phyloP scores from a whole-genome alignment of 768 basidiomycete genomes.

The Pulveroboletus sp. region DNA sequence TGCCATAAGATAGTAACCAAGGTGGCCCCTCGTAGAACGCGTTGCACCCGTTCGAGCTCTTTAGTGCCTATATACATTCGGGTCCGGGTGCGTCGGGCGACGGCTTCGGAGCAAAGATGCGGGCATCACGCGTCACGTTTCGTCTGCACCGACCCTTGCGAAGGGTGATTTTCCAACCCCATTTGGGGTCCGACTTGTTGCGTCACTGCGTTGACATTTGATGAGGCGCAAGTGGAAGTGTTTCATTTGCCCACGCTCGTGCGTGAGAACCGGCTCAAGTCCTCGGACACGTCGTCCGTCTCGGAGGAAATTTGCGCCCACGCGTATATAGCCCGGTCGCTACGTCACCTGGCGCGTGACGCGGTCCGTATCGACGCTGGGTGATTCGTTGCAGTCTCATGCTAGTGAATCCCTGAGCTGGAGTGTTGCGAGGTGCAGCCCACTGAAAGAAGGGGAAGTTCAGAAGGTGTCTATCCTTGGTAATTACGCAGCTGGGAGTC shows the following conservation, averaged over 20 bases:
- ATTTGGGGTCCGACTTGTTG: not conserved
- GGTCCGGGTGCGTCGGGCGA: no score
- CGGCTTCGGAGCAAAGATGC: not conserved
- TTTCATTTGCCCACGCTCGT: constrained; percentile 19
- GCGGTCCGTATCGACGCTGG: constrained; percentile 3
- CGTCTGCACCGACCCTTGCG: not conserved
- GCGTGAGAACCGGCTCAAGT: constrained; percentile 2
- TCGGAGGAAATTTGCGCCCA: no score
- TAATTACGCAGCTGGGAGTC: no score
- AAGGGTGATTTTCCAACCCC: constrained; percentile 3
- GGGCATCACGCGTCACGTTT: not conserved
- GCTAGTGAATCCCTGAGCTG: constrained; percentile 9
- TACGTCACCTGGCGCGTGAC: constrained; percentile 3
- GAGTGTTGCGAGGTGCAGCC: not conserved
- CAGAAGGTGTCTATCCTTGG: constrained; percentile 4
- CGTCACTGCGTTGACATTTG: not conserved
- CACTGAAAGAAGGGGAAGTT: constrained; percentile 1
- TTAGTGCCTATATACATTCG: no score
- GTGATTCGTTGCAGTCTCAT: not conserved
- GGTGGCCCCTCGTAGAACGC: not conserved
- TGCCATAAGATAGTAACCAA: constrained; percentile 18
- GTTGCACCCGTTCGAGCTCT: constrained; percentile 1
- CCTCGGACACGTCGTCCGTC: constrained; percentile 22
- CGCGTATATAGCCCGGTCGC: no score
- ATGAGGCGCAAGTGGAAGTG: constrained; percentile 1